These are phyloP conservation scores for Kwoniella newhampshirensis DNA, from an alignment of 768 basidiomycete genomes.

Conservation along the genomic window DNA sequence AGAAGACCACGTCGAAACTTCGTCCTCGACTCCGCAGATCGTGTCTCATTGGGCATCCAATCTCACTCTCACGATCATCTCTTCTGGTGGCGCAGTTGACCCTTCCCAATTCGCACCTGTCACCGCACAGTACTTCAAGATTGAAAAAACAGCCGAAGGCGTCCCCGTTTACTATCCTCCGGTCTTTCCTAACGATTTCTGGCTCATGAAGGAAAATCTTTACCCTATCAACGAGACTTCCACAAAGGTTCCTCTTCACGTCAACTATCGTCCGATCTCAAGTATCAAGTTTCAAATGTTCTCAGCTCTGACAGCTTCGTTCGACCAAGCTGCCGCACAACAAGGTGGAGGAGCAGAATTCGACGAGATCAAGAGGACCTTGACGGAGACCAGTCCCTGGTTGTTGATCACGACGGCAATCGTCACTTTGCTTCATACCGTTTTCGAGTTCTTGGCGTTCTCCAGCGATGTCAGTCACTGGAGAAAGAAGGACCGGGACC, in stretches of 20 bases:
- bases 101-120: constrained; percentile 29
- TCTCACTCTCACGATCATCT: constrained; percentile 79
- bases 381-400: constrained; percentile 67
- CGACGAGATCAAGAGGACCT: constrained; percentile 93
- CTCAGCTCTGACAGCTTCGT: constrained; percentile 77
- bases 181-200: constrained; percentile 92
- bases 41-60: constrained; percentile 85
- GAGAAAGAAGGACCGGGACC: constrained; percentile 81
- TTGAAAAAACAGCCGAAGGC: constrained; percentile 65
- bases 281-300: constrained; percentile 69
- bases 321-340: constrained; percentile 79
- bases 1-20: constrained; percentile 43
- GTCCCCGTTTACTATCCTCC: constrained; percentile 72
- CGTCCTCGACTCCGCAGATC: constrained; percentile 56
- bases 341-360: constrained; percentile 62
- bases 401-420: constrained; percentile 78
- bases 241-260: constrained; percentile 69
- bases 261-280: constrained; percentile 81
- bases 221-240: constrained; percentile 83
- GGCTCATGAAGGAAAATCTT: constrained; percentile 76
- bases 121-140: constrained; percentile 61
- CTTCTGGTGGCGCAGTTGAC: constrained; percentile 63
- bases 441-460: constrained; percentile 96
- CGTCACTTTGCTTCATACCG: constrained; percentile 81
- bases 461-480: constrained; percentile 92